A percentile compares a stretch with the other conserved stretches of the same genome.
Evolutionary conservation across 164 flowering plant species (phyloP).

Genomic region (Vitis rupestris): DNA sequence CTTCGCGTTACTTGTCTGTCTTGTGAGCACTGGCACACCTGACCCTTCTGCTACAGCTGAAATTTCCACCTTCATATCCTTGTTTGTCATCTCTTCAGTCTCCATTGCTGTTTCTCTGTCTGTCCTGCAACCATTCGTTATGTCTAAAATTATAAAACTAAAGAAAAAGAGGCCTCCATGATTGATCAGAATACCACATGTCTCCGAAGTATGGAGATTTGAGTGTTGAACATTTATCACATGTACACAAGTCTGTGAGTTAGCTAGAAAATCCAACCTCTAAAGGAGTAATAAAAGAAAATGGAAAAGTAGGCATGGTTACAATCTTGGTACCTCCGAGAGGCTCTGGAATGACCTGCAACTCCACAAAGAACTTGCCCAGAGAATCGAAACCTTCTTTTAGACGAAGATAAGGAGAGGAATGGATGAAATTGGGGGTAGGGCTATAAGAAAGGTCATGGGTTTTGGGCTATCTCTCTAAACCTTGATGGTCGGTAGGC

Average conservation of each 20-base stretch:
- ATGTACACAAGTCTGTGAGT: no score
- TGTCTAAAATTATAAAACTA: no score
- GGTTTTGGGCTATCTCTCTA: not conserved
- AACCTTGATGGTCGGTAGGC: not conserved
- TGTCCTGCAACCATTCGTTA: not conserved
- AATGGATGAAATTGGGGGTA: not conserved
- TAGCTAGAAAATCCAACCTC: no score
- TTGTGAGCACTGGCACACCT: conserved; percentile 20
- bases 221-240: no score
- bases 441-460: not conserved
- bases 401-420: not conserved
- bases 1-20: conserved; percentile 39
- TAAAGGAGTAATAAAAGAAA: no score
- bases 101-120: conserved; percentile 4
- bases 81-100: conserved; percentile 3
- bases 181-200: no score
- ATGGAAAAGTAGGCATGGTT: no score
- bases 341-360: not conserved
- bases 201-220: no score
- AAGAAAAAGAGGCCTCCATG: not conserved
- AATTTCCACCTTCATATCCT: conserved; percentile 19
- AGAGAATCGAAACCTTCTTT: not conserved
- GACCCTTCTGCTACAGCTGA: not conserved
- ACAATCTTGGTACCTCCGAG: not conserved
- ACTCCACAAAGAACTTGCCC: not conserved